Conservation (phyloP, 805 yeast genomes). For the Yarrowia sp. region DNA sequence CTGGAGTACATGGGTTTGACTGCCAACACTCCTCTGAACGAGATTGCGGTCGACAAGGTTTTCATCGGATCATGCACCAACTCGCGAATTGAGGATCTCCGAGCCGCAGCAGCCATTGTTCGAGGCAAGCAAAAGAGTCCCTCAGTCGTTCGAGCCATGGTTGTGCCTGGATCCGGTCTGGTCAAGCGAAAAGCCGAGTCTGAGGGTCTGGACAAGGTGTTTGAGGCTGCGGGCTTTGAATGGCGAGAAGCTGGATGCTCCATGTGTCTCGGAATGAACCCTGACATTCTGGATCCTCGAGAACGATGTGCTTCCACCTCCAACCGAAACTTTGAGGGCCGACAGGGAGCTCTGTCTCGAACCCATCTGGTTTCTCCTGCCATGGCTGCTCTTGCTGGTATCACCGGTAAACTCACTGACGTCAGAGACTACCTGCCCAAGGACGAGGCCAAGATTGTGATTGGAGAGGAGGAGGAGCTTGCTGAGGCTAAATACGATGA, state of each 20-base stretch:
- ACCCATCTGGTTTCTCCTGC: constrained; percentile 98
- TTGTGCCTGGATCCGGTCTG: constrained; percentile 97
- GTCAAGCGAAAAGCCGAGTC: constrained; percentile 90
- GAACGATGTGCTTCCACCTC: constrained; percentile 99
- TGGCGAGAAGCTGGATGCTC: constrained; percentile 99
- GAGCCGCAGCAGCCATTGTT: constrained; percentile 92
- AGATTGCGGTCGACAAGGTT: constrained; percentile 83
- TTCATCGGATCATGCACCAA: constrained; percentile 98
- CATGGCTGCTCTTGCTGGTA: constrained; percentile 99
- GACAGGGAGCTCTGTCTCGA: constrained; percentile 95
- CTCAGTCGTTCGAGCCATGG: constrained; percentile 75
- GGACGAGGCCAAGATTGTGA: constrained; percentile 40
- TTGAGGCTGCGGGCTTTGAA: constrained; percentile 88
- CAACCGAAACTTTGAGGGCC: constrained; percentile 97
- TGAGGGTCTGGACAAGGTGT: constrained; percentile 91
- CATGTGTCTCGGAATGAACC: constrained; percentile 99
- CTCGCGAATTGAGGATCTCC: constrained; percentile 93
- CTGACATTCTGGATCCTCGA: constrained; percentile 89
- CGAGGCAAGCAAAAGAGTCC: constrained; percentile 85
- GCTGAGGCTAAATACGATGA: constrained; percentile 49
- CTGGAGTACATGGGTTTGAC: constrained; percentile 86
- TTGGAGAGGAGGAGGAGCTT: constrained; percentile 36
- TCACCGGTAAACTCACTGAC: constrained; percentile 85
- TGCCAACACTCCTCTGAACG: constrained; percentile 75
- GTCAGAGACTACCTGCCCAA: constrained; percentile 76